Conservation (phyloP, 208 protist genomes). For the Trypanosomatidae sp. region DNA sequence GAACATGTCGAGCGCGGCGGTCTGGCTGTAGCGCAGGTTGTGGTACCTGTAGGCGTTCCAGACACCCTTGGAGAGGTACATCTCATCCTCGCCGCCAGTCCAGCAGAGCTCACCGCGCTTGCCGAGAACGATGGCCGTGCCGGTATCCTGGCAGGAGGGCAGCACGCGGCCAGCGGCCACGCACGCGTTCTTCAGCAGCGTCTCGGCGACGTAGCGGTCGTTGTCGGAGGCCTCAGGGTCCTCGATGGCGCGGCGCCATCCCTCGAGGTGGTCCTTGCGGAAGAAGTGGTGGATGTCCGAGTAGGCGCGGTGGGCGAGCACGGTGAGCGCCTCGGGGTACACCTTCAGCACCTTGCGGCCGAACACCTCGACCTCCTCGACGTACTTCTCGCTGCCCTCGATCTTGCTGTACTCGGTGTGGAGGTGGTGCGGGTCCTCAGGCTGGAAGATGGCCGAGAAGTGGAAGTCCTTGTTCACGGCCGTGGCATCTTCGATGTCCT, state of each 20-base stretch:
- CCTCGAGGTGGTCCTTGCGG: constrained; percentile 94
- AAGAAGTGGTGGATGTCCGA: constrained; percentile 96
- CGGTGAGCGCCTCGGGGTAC: constrained; percentile 86
- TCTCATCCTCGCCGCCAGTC: constrained; percentile 96
- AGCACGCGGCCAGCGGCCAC: constrained; percentile 91
- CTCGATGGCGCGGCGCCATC: constrained; percentile 94
- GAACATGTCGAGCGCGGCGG: constrained; percentile 97
- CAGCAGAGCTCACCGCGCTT: constrained; percentile 97
- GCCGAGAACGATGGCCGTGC: constrained; percentile 97
- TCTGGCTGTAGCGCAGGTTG: constrained; percentile 97
- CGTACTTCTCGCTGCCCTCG: constrained; percentile 69
- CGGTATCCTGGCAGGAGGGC: constrained; percentile 97
- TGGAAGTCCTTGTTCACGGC: constrained; percentile 58
- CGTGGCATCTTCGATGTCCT: constrained; percentile 77
- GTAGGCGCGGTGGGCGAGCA: constrained; percentile 90
- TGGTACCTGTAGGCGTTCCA: constrained; percentile 95
- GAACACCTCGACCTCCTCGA: constrained; percentile 74
- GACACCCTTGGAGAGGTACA: constrained; percentile 93
- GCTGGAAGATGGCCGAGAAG: constrained; percentile 87
- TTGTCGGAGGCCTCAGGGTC: constrained; percentile 96
- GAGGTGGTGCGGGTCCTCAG: constrained; percentile 78
- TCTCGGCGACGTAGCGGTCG: constrained; percentile 96
- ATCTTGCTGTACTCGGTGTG: constrained; percentile 86
- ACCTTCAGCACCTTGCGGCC: constrained; percentile 88
- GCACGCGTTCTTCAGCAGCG: constrained; percentile 97